phyloP scores from a whole-genome alignment of 306 rosid species.

The Senna siamea region DNA sequence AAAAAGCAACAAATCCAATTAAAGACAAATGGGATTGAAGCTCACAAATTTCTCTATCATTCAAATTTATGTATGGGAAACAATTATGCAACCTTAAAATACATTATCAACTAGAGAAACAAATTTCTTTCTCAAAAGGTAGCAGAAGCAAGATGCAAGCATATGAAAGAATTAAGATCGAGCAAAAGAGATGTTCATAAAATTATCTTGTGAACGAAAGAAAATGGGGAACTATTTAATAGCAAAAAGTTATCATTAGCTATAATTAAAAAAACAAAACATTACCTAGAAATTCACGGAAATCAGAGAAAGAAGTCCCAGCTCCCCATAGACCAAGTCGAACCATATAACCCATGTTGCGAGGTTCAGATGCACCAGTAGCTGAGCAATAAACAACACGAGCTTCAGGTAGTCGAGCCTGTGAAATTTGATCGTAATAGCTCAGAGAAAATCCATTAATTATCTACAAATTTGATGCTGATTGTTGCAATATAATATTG shows the following conservation, averaged over 20 bases:
- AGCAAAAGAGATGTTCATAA: neutral
- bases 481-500: constrained; percentile 20
- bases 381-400: constrained; percentile 97
- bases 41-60: neutral
- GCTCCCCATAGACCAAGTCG: constrained; percentile 99
- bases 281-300: constrained; percentile 89
- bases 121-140: constrained; percentile 9
- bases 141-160: constrained; percentile 3
- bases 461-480: constrained; percentile 26
- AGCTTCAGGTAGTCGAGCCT: constrained; percentile 89
- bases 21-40: neutral
- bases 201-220: neutral
- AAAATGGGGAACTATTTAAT: neutral
- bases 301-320: constrained; percentile 84
- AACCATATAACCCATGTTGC: constrained; percentile 98
- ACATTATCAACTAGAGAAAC: constrained; percentile 24
- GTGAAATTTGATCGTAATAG: constrained; percentile 42
- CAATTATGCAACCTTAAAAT: neutral
- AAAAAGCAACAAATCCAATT: neutral
- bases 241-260: neutral
- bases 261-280: constrained; percentile 26
- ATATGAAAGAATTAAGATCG: constrained; percentile 6
- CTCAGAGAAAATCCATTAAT: constrained; percentile 28
- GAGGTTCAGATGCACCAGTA: constrained; percentile 98
- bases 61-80: neutral